Base-by-base conservation (phyloP, 768 basidiomycete genomes). In the Asterophora parasitica region DNA sequence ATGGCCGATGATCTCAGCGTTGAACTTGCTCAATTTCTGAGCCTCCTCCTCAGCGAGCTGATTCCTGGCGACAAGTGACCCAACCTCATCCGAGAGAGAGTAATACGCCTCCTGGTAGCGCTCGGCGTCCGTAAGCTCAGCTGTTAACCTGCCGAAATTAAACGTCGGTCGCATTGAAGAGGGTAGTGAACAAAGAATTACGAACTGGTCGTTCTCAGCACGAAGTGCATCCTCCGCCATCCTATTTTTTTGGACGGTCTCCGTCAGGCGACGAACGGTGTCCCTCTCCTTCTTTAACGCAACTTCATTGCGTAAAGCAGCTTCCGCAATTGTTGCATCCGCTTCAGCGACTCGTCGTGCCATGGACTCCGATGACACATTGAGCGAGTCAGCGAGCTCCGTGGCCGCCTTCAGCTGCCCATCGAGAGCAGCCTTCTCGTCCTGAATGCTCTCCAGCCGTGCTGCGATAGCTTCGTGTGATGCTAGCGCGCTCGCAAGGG, bases 1-100 rank as follows among this genome's bases (percentile, higher is more conserved):
- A 60, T 94, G 92, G 0, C 89, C 81, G 13, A 92, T 68, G 49
- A 95, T 86, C 61, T 92, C 82, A 0, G 89, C 87, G 53, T 94
- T 94, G 68, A 91, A 85, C 58, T 74, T 76, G 54, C 86, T 82
- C 35, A 95, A 74, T n/a, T 74, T 70, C 32, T 77, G 72, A 0
- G 86, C 81, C 61, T 95, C 93, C 34, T 82, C 82, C 58, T 92
- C 85, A 6, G 89, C 88, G 30, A 92, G 71, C 27, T 82, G 76
- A 54, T 92, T 89, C 9, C 85, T 76, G 10, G 78, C 76, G 13
- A 84, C 65, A 8, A 94, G 74, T 5, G 76, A 69, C 13, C 74
- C 75, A 20, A 91, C 76, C 58, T 88, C 77, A 13, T 84, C 77
- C 13, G 76, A 63, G 9, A 92, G 69, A 19, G 72, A 70, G 48